Base-by-base conservation (phyloP, 768 basidiomycete genomes). In the Auriculariales sp. region DNA sequence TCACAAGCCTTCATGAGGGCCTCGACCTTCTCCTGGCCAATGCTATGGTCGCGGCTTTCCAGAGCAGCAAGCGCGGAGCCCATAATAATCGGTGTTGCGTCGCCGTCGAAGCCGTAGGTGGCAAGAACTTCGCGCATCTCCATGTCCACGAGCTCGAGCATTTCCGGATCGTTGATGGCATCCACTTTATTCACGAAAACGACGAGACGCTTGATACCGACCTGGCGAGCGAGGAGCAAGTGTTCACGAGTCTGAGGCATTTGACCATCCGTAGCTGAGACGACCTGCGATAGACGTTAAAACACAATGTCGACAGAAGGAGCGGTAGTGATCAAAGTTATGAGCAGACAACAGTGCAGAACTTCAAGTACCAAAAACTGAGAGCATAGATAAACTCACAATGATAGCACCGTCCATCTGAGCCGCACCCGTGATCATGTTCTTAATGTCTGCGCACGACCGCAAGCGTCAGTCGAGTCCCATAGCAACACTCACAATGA, bases 171-270 rank as follows among this genome's bases (percentile, higher is more conserved):
- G 53, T 83, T 78, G 52, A 98, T 86, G 71, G 83, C 79, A 69
- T 99, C 95, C 53, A 99, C 82, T 70, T 99, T 99, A 84, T 99
- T 99, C 67, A 99, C 92, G 74, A 95, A 99, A 56, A 99, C 95
- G 52, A 98, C 91, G 31, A 99, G 79, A 66, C 83, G 86, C 70
- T 93, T 91, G 62, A 99, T 85, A 56, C 95, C 95, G 55, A 98
- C 93, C 70, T 99, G 95, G 61, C 91, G 88, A 58, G 94, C 94
- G 45, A 99, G 80, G 49, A 99, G 83, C 54, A 99, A 69, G 69
- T 99, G 95, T 72, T 99, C 95, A 59, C 93, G 83, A 46, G 95
- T 99, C 66, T 98, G 94, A 49, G 94, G 95, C 95, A 99, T 99
- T 68, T 97, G 93, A 57, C 95, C 95, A 62, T 99, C 95, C 10